Conservation (phyloP, 495 filamentous ascomycete genomes). For the Friedmanniomyces simplex region DNA sequence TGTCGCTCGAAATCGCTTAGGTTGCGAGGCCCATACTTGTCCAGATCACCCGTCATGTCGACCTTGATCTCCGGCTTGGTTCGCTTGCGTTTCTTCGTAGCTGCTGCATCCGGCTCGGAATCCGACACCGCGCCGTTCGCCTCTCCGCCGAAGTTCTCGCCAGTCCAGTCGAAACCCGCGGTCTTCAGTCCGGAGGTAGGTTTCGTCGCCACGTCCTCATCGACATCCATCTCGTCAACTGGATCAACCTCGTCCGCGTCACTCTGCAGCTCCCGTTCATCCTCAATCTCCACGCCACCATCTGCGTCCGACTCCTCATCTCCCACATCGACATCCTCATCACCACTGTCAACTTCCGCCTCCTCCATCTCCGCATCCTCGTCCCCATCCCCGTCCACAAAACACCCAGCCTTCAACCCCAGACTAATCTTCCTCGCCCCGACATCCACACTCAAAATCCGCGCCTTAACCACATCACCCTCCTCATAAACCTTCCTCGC, state of each 20-base stretch:
- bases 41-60: slow-evolving; percentile 80
- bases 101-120: slow-evolving; percentile 39
- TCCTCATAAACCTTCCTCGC: slow-evolving; percentile 74
- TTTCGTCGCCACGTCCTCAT: slow-evolving; percentile 23
- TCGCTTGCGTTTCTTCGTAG: slow-evolving; percentile 68
- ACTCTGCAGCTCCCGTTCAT: slow-evolving; percentile 27
- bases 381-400: slow-evolving; percentile 48
- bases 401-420: slow-evolving; percentile 85
- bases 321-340: slow-evolving; percentile 30
- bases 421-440: slow-evolving; percentile 70
- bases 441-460: slow-evolving; percentile 64
- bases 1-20: slow-evolving; percentile 86
- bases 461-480: slow-evolving; percentile 85
- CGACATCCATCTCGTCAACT: slow-evolving; percentile 38
- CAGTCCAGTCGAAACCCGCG: slow-evolving; percentile 82
- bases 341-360: slow-evolving; percentile 29
- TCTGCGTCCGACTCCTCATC: slow-evolving; percentile 30
- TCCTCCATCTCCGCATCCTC: slow-evolving; percentile 44
- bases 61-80: slow-evolving; percentile 70
- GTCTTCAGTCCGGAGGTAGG: slow-evolving; percentile 52
- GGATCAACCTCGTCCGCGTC: slow-evolving; percentile 29
- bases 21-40: slow-evolving; percentile 81
- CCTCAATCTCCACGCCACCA: slow-evolving; percentile 34
- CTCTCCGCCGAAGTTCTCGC: slow-evolving; percentile 26
- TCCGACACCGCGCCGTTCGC: slow-evolving; percentile 36